These are phyloP conservation scores for Clarireedia sp. DNA, from an alignment of 2,329 filamentous ascomycete species.

Conservation along the genomic window DNA sequence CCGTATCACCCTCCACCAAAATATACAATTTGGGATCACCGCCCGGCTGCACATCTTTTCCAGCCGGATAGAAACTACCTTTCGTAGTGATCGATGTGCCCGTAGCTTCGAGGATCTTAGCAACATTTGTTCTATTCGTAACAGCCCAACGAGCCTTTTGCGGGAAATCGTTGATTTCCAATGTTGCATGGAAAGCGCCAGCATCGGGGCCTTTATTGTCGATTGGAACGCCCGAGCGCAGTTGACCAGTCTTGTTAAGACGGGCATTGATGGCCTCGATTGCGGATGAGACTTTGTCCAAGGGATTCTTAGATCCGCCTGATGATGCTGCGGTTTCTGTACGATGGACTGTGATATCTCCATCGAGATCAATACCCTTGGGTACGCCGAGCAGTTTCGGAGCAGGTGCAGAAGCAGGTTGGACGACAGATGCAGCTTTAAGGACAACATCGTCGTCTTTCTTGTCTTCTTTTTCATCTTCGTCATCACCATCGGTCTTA, in stretches of 20 bases:
- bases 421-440: constrained; percentile 57
- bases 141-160: constrained; percentile 98
- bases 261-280: constrained; percentile 87
- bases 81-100: constrained; percentile 97
- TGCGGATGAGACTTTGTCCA: constrained; percentile 84
- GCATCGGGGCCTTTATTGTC: constrained; percentile 98
- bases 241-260: constrained; percentile 79
- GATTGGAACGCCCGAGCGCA: constrained; percentile 86
- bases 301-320: constrained; percentile 48
- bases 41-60: constrained; percentile 68
- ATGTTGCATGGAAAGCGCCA: constrained; percentile 89
- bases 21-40: constrained; percentile 95
- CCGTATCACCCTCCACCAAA: constrained; percentile 93
- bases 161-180: constrained; percentile 99
- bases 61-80: constrained; percentile 77
- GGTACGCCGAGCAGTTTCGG: constrained; percentile 37
- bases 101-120: constrained; percentile 92
- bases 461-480: constrained; percentile 68
- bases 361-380: constrained; percentile 53
- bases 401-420: constrained; percentile 43
- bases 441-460: constrained; percentile 64
- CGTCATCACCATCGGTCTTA: constrained; percentile 77
- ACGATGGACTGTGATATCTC: constrained; percentile 66
- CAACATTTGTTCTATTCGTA: constrained; percentile 96
- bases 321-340: constrained; percentile 46